These are phyloP conservation scores for Penicillium daleae DNA, from an alignment of 495 filamentous ascomycete species.

Conservation along the genomic window DNA sequence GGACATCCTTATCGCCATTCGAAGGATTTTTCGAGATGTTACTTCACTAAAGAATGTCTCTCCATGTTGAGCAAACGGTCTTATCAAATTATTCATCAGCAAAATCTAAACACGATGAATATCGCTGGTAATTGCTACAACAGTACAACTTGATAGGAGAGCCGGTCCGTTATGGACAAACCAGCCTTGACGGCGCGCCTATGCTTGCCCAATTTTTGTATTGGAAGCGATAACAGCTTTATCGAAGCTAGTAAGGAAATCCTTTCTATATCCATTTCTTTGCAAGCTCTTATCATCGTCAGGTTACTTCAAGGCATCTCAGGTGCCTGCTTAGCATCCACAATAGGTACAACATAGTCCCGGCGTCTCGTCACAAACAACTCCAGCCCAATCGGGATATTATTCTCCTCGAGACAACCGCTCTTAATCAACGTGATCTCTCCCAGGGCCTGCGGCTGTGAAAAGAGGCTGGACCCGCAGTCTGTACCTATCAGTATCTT, in stretches of 20 bases:
- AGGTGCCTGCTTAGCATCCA: background rate
- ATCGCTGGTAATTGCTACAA: background rate
- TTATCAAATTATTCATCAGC: background rate
- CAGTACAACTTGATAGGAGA: background rate
- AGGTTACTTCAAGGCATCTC: constrained; percentile 17
- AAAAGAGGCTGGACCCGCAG: constrained; percentile 6
- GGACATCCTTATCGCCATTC: background rate
- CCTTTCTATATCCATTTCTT: too few species aligned
- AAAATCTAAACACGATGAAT: background rate
- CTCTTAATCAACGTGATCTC: constrained; percentile 9
- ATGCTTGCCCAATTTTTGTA: background rate
- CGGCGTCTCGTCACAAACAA: constrained; percentile 4
- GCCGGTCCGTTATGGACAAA: background rate
- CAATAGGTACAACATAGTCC: background rate
- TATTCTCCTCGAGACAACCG: background rate
- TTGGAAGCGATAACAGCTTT: background rate
- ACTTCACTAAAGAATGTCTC: background rate
- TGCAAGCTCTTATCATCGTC: too few species aligned
- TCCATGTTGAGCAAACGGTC: background rate
- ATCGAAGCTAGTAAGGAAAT: background rate
- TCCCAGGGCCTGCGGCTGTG: constrained; percentile 3
- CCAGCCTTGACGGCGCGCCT: background rate
- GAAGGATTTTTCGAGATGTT: background rate
- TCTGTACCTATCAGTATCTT: background rate
- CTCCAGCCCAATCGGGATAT: constrained; percentile 4